A percentile compares a stretch with the other conserved stretches of the same genome.
These are phyloP conservation scores for Chalciporus piperatus DNA, from an alignment of 768 basidiomycete species.

Conservation along the genomic window DNA sequence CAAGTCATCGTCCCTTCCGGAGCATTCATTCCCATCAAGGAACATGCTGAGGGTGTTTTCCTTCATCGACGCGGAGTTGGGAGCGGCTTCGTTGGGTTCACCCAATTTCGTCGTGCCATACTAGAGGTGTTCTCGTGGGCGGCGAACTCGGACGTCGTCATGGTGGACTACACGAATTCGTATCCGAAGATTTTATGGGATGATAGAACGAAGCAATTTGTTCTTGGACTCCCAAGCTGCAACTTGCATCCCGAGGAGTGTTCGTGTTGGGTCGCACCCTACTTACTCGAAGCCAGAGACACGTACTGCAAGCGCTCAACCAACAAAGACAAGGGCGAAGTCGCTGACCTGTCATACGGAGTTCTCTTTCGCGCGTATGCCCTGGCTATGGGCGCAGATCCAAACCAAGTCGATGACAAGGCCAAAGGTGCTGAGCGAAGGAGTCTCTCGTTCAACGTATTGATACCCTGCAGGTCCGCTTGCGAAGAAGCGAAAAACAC, in stretches of 20 bases:
- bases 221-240: slow-evolving; percentile 9
- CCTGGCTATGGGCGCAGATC: slow-evolving; percentile 9
- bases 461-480: background rate
- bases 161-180: slow-evolving; percentile 15
- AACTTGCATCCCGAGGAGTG: slow-evolving; percentile 6
- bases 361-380: slow-evolving; percentile 11
- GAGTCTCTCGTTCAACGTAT: background rate
- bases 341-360: background rate
- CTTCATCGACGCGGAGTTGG: slow-evolving; percentile 10
- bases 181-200: slow-evolving; percentile 13
- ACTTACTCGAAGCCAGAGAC: slow-evolving; percentile 9
- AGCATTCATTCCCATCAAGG: slow-evolving; percentile 9
- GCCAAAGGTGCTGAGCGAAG: slow-evolving; percentile 1
- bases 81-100: slow-evolving; percentile 8
- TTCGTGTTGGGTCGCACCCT: slow-evolving; percentile 9
- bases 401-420: background rate
- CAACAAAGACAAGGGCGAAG: slow-evolving; percentile 5
- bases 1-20: slow-evolving; percentile 12
- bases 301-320: slow-evolving; percentile 6
- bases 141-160: slow-evolving; percentile 12
- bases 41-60: slow-evolving; percentile 11
- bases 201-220: slow-evolving; percentile 10
- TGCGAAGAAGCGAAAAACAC: slow-evolving; percentile 5
- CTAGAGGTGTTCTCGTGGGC: slow-evolving; percentile 10
- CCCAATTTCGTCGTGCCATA: slow-evolving; percentile 8